Conservation (phyloP, 2,329 filamentous ascomycete genomes). For the Kalmusia sp. region DNA sequence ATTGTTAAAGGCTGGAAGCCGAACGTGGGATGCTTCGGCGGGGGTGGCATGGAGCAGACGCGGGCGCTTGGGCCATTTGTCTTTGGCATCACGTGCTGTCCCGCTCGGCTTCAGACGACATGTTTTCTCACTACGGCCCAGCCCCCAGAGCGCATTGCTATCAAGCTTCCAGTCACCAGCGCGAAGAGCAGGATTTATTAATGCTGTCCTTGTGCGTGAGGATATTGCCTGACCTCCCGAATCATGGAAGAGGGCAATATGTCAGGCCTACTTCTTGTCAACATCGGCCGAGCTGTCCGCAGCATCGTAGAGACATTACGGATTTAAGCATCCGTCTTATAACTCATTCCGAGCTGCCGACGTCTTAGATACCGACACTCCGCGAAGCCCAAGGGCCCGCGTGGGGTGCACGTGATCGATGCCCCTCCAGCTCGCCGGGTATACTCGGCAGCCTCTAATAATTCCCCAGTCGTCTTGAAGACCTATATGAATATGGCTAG, state of each 20-base stretch:
- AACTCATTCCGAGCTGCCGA: conserved; percentile 13
- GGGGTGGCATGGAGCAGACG: background rate
- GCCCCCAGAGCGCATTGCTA: too few species aligned
- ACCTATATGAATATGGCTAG: conserved; percentile 7
- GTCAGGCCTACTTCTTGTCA: background rate
- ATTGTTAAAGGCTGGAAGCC: background rate
- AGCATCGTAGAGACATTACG: too few species aligned
- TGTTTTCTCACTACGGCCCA: too few species aligned
- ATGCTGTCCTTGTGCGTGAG: too few species aligned
- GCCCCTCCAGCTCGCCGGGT: conserved; percentile 22
- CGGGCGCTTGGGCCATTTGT: conserved; percentile 1
- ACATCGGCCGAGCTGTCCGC: background rate
- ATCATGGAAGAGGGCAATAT: too few species aligned
- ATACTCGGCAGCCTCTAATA: conserved; percentile 20
- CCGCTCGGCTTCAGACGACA: too few species aligned
- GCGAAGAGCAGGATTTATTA: too few species aligned
- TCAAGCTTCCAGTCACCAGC: too few species aligned
- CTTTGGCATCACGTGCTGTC: conserved; percentile 9
- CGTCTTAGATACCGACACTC: conserved; percentile 12
- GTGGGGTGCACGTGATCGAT: conserved; percentile 10
- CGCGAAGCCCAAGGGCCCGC: conserved; percentile 9
- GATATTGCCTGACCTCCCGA: too few species aligned
- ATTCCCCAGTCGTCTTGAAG: background rate
- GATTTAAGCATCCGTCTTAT: conserved; percentile 13
- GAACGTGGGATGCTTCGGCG: background rate